Conservation (phyloP, 1,284 basidiomycete species). For the Amylostereum areolatum region DNA sequence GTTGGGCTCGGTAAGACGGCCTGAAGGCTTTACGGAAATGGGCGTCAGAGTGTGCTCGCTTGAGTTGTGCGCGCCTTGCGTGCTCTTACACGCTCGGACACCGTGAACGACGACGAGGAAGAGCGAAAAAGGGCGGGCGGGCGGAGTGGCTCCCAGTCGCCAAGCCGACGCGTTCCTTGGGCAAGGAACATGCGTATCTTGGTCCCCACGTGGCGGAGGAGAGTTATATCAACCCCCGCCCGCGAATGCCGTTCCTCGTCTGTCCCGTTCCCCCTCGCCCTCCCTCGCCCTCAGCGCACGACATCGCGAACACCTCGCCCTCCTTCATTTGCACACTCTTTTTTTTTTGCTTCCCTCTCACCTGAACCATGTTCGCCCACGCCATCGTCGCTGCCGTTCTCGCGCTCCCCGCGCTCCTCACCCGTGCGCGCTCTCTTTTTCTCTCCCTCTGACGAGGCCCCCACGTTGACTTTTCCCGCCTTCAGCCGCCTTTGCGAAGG, state of each 20-base stretch:
- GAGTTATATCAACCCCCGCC: too few species aligned
- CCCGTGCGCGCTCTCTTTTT: slow-evolving; percentile 27
- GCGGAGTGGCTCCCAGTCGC: too few species aligned
- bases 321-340: slow-evolving; percentile 5
- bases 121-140: too few species aligned
- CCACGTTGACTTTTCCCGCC: slow-evolving; percentile 9
- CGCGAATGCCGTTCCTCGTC: too few species aligned
- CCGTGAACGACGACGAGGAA: too few species aligned
- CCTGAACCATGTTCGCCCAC: slow-evolving; percentile 37
- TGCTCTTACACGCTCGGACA: too few species aligned
- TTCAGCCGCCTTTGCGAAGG: slow-evolving; percentile 35
- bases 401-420: slow-evolving; percentile 36
- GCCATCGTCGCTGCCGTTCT: slow-evolving; percentile 34
- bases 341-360: slow-evolving; percentile 9
- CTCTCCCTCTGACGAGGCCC: slow-evolving; percentile 2
- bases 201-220: neutral
- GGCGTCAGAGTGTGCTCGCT: too few species aligned
- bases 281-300: neutral
- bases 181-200: too few species aligned
- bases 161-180: too few species aligned
- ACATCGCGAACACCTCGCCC: neutral
- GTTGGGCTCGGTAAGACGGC: too few species aligned
- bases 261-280: neutral
- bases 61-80: too few species aligned
- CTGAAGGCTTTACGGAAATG: too few species aligned